A percentile compares a stretch with the other conserved stretches of the same genome.
phyloP scores from a whole-genome alignment of 371 early-diverging fungal genomes.

The Zychaea mexicana region DNA sequence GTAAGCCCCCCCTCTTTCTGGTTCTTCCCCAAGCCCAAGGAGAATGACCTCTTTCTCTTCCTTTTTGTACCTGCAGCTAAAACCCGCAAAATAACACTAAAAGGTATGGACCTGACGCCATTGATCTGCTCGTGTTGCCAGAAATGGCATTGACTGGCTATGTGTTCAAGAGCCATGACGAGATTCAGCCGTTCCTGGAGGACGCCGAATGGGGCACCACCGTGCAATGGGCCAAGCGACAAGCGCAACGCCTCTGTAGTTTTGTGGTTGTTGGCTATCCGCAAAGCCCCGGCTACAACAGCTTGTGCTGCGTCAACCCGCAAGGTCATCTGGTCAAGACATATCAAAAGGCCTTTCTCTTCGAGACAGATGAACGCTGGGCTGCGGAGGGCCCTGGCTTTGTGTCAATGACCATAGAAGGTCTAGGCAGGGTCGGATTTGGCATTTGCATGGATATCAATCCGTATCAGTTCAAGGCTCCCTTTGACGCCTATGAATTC shows the following conservation, averaged over 20 bases:
- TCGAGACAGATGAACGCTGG: slow-evolving; percentile 75
- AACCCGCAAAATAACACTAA: not conserved
- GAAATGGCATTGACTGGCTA: slow-evolving; percentile 84
- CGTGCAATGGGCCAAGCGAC: slow-evolving; percentile 61
- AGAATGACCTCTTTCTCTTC: too few relatives aligned
- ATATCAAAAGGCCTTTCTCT: slow-evolving; percentile 77
- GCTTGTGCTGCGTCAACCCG: slow-evolving; percentile 59
- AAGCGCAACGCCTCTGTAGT: slow-evolving; percentile 56
- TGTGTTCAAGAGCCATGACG: slow-evolving; percentile 54
- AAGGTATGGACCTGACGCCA: slow-evolving; percentile 57
- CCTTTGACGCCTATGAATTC: slow-evolving; percentile 71
- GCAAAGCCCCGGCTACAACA: slow-evolving; percentile 58
- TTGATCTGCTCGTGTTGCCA: slow-evolving; percentile 71
- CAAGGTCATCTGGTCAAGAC: slow-evolving; percentile 48
- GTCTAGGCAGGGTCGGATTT: slow-evolving; percentile 65
- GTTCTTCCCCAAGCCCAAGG: not conserved
- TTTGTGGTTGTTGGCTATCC: slow-evolving; percentile 75
- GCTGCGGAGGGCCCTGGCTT: slow-evolving; percentile 75
- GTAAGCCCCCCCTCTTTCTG: slow-evolving; percentile 21
- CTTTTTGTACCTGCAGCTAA: not conserved
- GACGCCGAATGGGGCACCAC: slow-evolving; percentile 58
- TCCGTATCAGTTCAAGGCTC: slow-evolving; percentile 69
- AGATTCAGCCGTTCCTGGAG: slow-evolving; percentile 63
- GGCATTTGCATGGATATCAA: slow-evolving; percentile 89
- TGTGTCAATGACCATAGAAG: slow-evolving; percentile 37